Base-by-base conservation (phyloP, 768 basidiomycete genomes). In the Tremella fuciformis region DNA sequence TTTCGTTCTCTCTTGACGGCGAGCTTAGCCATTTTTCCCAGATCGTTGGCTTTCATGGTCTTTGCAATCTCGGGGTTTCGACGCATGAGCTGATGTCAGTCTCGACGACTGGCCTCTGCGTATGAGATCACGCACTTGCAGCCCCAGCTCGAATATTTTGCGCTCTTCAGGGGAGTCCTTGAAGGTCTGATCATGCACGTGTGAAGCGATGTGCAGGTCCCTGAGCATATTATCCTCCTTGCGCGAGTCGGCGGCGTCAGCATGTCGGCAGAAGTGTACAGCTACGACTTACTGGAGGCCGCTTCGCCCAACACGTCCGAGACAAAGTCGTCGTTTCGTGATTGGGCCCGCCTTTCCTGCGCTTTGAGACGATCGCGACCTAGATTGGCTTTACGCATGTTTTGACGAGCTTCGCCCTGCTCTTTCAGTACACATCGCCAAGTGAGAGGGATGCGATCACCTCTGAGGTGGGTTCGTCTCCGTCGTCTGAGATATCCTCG, bases 21-120 rank as follows among this genome's bases (percentile, higher is more conserved):
- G 26, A 26, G 24, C 24, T 48, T 34, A 3, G 51, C 59, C 6
- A 64, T 29, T 44, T 72, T 72, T 21, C 71, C 71, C 16, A 73
- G 57, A 47, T 73, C 71, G 44, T 70, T 70, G 7, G 71, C 71
- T 51, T 70, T 73, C 47, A 66, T 63, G 21, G 41, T 73, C 38
- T 47, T 46, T 7, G 71, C 68, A 22, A 66, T 15, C 1, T 57
- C 59, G 0, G 71, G 71, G 44, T 70, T 63, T n/a, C 57, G 49
- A 9, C 51, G 62, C 7, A 73, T 57, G 16, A 73, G 53, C 68
- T 69, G 3, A 11, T 34, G 6, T 34, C 29, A 34, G 29, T 11
- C 4, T 11, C 49, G 44, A 15, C 44, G 11, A 26, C 48, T 13
- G 18, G 18, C 16, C 18, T 42, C 1, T 11, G 16, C 9, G 3